phyloP scores from a whole-genome alignment of 2,329 filamentous ascomycete genomes.

The Nannizzia gypsea region DNA sequence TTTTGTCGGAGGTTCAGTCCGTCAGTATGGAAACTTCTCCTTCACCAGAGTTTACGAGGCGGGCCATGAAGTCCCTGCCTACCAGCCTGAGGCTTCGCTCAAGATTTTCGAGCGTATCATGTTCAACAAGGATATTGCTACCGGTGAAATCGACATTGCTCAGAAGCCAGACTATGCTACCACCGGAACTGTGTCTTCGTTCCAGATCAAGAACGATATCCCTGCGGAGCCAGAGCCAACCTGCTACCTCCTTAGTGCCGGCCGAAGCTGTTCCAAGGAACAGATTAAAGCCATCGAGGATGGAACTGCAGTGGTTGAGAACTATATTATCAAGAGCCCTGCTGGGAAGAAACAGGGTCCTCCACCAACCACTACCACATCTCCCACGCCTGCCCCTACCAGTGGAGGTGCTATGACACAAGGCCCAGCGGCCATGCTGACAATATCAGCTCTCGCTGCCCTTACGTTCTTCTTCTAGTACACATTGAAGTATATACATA shows the following conservation, averaged over 20 bases:
- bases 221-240: slow-evolving; percentile 30
- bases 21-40: slow-evolving; percentile 31
- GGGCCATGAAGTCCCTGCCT: slow-evolving; percentile 35
- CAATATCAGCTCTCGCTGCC: not conserved
- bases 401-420: not conserved
- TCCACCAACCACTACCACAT: not conserved
- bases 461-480: not conserved
- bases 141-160: slow-evolving; percentile 37
- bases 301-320: slow-evolving; percentile 36
- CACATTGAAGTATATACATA: not conserved
- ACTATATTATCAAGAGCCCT: slow-evolving; percentile 35
- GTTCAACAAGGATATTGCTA: slow-evolving; percentile 43
- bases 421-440: not conserved
- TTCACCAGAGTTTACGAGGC: slow-evolving; percentile 30
- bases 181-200: slow-evolving; percentile 26
- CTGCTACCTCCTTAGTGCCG: slow-evolving; percentile 34
- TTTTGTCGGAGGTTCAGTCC: slow-evolving; percentile 31
- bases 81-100: slow-evolving; percentile 45
- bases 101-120: slow-evolving; percentile 44
- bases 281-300: slow-evolving; percentile 33
- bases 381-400: not conserved
- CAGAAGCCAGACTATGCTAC: slow-evolving; percentile 29
- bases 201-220: slow-evolving; percentile 36
- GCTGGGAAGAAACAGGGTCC: not conserved
- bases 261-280: slow-evolving; percentile 34